Base-by-base conservation (phyloP, 2,329 filamentous ascomycete species). In the Fusarium sulawesiense region DNA sequence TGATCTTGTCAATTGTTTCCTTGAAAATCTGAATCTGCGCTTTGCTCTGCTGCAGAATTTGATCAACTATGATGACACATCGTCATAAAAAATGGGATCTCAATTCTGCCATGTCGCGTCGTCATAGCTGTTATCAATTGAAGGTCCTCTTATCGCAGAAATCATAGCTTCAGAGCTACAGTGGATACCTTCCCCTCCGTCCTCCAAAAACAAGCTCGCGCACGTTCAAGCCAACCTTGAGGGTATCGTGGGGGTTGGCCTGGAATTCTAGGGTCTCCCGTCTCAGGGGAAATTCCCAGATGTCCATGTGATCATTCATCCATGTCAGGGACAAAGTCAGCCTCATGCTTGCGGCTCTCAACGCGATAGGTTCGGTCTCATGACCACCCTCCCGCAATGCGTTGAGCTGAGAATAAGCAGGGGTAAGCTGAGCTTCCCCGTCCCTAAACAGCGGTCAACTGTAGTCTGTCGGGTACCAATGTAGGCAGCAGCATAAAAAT, bases 251-350 rank as follows among this genome's bases (percentile, higher is more conserved):
- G 63, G 61, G 63, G 59, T 61, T 13, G 20, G 51, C 27, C 20
- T 29, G 18, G 34, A n/a, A 37, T 37, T 37, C 34, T 37, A 37
- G 34, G 34, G 34, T 37, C 34, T 37, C 1, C 34, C 5, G 18
- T 51, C 30, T 9, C 29, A 29, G n/a, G 32, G 41, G 44, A 18
- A 59, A 60, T 45, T 47, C 25, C 47, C 29, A 14, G 30, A 54
- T 44, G 61, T 66, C 42, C 63, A 66, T 48, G 61, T 66, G 63
- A 66, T 49, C 32, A 23, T 61, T 34, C n/a, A 66, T 42, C 61
- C 63, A 66, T 55, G 47, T 42, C 61, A 66, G 63, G 61, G 55
- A 66, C 63, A 66, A 64, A 56, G 61, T 37, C 48, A 66, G 63
- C 63, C 61, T 66, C 61, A 66, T 60, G 54, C 54, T 21, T 56